Evolutionary conservation across 495 filamentous ascomycete genomes (phyloP).

Genomic region (Pseudomonodictys pantanalensis): DNA sequence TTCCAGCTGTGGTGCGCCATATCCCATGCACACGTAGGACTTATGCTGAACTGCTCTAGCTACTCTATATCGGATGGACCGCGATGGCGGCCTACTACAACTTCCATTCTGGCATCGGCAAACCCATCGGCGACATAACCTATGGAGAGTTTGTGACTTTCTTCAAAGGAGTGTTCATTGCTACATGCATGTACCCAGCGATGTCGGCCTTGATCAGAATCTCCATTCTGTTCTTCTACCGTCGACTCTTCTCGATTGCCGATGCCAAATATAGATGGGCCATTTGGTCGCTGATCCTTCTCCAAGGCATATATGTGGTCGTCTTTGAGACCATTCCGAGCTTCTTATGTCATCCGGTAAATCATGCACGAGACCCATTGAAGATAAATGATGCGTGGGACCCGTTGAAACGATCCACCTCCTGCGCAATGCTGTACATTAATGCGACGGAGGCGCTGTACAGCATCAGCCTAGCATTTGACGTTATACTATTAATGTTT

Average conservation of each 20-base stretch:
- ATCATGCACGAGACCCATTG: too few species aligned
- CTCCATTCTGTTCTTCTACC: conserved; percentile 33
- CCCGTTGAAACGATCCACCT: conserved; percentile 1
- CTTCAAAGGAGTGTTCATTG: conserved; percentile 18
- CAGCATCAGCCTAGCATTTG: conserved; percentile 33
- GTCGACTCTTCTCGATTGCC: conserved; percentile 23
- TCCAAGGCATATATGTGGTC: conserved; percentile 23
- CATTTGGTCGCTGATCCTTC: conserved; percentile 13
- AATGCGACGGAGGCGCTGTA: conserved; percentile 22
- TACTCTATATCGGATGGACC: conserved; percentile 32
- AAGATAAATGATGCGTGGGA: conserved; percentile 27
- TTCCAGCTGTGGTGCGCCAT: conserved; percentile 7
- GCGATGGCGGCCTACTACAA: conserved; percentile 30
- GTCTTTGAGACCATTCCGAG: conserved; percentile 29
- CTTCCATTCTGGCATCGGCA: conserved; percentile 34
- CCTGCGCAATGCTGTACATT: conserved; percentile 16
- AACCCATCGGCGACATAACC: conserved; percentile 37
- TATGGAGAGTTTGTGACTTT: conserved; percentile 19
- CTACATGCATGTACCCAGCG: conserved; percentile 27
- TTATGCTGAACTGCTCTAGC: conserved; percentile 9
- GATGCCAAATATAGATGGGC: background rate
- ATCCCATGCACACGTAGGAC: background rate
- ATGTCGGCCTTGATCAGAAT: conserved; percentile 30
- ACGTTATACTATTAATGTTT: conserved; percentile 33
- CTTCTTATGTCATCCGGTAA: conserved; percentile 29